phyloP scores from a whole-genome alignment of 23 red algal genomes.

The Gracilariopsis chorda region DNA sequence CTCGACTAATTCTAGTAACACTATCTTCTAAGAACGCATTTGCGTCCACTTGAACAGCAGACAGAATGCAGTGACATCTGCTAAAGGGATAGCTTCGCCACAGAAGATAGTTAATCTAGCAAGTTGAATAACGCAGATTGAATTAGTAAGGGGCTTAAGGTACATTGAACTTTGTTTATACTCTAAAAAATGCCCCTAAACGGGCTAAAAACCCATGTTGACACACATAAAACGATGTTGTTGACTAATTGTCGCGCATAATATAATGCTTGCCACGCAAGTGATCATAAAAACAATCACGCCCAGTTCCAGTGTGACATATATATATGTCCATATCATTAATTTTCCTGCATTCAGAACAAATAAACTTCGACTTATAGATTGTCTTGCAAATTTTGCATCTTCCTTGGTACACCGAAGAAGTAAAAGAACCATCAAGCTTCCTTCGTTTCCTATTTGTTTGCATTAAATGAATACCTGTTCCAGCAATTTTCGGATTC shows the following conservation, averaged over 20 bases:
- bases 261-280: not conserved
- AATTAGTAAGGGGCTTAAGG: no score
- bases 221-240: not conserved
- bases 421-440: not conserved
- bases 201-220: no score
- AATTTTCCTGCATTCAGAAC: slow-evolving; percentile 3
- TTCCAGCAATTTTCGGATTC: not conserved
- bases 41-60: no score
- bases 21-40: no score
- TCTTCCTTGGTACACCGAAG: not conserved
- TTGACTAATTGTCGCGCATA: not conserved
- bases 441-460: not conserved
- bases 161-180: no score
- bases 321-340: not conserved
- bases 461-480: not conserved
- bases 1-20: no score
- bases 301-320: not conserved
- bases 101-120: no score
- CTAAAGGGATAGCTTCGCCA: no score
- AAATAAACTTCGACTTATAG: slow-evolving; percentile 19
- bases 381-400: not conserved
- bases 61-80: no score
- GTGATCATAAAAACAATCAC: slow-evolving; percentile 22
- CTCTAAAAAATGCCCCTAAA: no score
- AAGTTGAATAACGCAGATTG: no score